Conservation (phyloP, 345 rosid genomes). For the Ceriops tagal region DNA sequence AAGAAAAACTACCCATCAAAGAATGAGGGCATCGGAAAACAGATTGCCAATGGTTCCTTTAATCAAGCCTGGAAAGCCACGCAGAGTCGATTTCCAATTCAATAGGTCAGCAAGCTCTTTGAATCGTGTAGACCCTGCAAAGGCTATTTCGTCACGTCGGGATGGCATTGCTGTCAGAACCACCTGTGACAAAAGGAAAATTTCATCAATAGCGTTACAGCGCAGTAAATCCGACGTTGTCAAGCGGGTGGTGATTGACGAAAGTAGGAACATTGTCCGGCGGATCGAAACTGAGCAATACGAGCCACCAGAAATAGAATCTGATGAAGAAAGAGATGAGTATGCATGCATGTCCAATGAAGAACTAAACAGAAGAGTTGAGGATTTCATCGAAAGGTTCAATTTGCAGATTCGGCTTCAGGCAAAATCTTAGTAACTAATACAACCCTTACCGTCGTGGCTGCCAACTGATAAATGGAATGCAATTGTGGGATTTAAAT, state of each 20-base stretch:
- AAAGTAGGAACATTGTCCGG: constrained; percentile 30
- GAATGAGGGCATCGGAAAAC: constrained; percentile 15
- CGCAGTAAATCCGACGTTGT: constrained; percentile 44
- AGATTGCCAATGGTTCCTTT: constrained; percentile 12
- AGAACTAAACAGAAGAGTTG: constrained; percentile 65
- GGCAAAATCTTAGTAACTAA: not conserved
- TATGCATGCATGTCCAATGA: constrained; percentile 66
- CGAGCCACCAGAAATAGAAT: not conserved
- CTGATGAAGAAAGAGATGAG: constrained; percentile 42
- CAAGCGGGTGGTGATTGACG: constrained; percentile 26
- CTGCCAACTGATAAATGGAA: too few species aligned
- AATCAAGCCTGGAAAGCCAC: constrained; percentile 13
- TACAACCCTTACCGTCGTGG: too few species aligned
- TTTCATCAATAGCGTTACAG: constrained; percentile 13
- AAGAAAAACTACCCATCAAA: not conserved
- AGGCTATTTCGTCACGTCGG: not conserved
- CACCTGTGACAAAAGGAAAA: not conserved
- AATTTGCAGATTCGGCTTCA: constrained; percentile 59
- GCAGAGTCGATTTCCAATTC: not conserved
- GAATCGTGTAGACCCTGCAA: not conserved
- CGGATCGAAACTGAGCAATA: constrained; percentile 1
- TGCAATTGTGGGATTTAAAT: too few species aligned
- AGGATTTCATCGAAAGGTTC: constrained; percentile 64
- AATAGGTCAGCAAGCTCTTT: constrained; percentile 2
- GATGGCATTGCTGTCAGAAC: not conserved